Base-by-base conservation (phyloP, 441 rosid genomes). In the Isatis lusitanica region DNA sequence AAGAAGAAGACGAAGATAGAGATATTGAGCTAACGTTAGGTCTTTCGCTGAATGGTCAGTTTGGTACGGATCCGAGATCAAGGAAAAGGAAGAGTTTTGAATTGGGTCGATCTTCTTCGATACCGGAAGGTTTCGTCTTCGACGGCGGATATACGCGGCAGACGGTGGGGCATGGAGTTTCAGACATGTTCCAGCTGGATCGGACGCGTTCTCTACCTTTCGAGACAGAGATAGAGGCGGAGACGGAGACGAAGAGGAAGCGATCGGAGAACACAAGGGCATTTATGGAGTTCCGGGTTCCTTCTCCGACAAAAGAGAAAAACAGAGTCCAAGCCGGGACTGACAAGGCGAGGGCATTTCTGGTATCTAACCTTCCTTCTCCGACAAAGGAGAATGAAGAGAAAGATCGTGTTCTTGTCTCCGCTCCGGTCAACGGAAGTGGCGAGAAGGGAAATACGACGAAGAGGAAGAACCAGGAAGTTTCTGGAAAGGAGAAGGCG, bases 21-120 rank as follows among this genome's bases (percentile, higher is more conserved):
- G 93, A 83, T 40, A 24, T 89, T 50, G 95, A 90, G 86, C 84
- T 93, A 11, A 85, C 84, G 73, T 83, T 93, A 64, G 97, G 97
- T 58, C 95, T 93, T 43, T 93, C 98, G 0, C 70, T 86, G 82
- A 85, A 93, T 65, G 97, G 98, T 15, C 89, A 85, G 66, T 93
- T 93, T 78, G 97, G 98, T 43, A 85, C 89, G 36, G 94, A 92
- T 85, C 97, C 94, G 13, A 80, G 70, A 77, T 83, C 86, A 33
- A 82, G 80, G 16, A 88, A 80, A 64, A 71, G 73, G 60, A 77
- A 71, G 74, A 66, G 18, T 10, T 60, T 30, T 61, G 80, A 71
- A 11, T 74, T 86, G 28, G 40, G 44, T 7, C 82, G 95, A 67
- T 85, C 95, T 39, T 84, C 93, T 80, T 90, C 98, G 18, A 87